A percentile compares a stretch with the other conserved stretches of the same genome.
Evolutionary conservation across 1,284 basidiomycete genomes (phyloP).

Genomic region (Puccinia triticina): DNA sequence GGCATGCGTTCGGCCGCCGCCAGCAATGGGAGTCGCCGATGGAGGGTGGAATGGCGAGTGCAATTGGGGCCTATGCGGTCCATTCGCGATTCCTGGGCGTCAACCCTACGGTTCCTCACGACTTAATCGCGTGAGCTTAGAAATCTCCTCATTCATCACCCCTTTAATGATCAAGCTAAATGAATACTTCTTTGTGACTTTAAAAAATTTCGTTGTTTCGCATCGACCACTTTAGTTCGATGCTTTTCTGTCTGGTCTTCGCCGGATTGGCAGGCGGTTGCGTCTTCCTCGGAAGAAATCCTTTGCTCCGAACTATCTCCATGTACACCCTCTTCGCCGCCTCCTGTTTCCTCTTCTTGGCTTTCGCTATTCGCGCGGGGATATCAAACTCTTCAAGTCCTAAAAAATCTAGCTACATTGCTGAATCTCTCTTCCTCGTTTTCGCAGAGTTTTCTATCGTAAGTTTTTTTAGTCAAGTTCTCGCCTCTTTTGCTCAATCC

Average conservation of each 20-base stretch:
- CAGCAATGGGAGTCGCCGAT: slow-evolving; percentile 23
- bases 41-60: neutral
- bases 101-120: slow-evolving; percentile 43
- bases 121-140: slow-evolving; percentile 36
- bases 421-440: slow-evolving; percentile 38
- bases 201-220: neutral
- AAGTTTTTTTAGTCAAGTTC: neutral
- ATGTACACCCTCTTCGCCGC: slow-evolving; percentile 26
- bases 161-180: neutral
- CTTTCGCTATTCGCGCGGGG: slow-evolving; percentile 44
- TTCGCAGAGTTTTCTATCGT: slow-evolving; percentile 38
- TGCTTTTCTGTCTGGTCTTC: slow-evolving; percentile 47
- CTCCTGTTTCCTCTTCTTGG: slow-evolving; percentile 31
- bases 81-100: slow-evolving; percentile 31
- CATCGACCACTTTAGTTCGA: slow-evolving; percentile 12
- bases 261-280: slow-evolving; percentile 1
- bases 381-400: slow-evolving; percentile 26
- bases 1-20: neutral
- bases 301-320: slow-evolving; percentile 14
- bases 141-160: neutral
- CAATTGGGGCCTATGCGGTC: slow-evolving; percentile 9
- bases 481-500: neutral
- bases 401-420: slow-evolving; percentile 33
- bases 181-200: neutral
- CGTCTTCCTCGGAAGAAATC: slow-evolving; percentile 17